Conservation (phyloP, 768 basidiomycete species). For the Lentinula lateritia region DNA sequence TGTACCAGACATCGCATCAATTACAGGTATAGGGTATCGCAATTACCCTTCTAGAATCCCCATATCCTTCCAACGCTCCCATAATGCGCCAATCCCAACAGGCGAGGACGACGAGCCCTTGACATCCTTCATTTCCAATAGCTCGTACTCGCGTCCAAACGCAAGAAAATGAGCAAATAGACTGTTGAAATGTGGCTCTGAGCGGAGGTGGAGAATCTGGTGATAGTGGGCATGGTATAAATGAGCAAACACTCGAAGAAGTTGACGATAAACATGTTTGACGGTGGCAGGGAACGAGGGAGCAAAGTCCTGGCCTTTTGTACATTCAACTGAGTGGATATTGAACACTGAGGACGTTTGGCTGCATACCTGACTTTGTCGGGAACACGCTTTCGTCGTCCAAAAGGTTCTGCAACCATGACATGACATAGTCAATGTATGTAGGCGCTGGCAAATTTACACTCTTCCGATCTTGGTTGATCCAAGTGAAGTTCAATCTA, state of each 20-base stretch:
- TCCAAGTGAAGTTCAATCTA: constrained; percentile 96
- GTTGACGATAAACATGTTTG: constrained; percentile 94
- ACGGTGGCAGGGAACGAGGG: constrained; percentile 83
- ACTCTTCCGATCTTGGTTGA: constrained; percentile 90
- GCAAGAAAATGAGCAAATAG: constrained; percentile 98
- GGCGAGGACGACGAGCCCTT: constrained; percentile 57
- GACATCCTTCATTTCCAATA: constrained; percentile 88
- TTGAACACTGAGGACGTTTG: background rate
- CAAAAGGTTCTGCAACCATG: constrained; percentile 93
- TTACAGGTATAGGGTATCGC: background rate
- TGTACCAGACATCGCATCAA: background rate
- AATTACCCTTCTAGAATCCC: constrained; percentile 57
- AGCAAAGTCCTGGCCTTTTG: constrained; percentile 84
- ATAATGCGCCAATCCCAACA: constrained; percentile 74
- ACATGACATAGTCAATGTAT: constrained; percentile 99
- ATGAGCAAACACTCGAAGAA: constrained; percentile 96
- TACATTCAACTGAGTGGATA: background rate
- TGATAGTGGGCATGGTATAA: constrained; percentile 95
- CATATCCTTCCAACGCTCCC: constrained; percentile 91
- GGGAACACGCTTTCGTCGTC: constrained; percentile 93
- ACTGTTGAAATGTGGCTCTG: constrained; percentile 94
- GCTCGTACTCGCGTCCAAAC: constrained; percentile 92
- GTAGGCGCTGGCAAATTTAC: constrained; percentile 92
- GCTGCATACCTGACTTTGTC: constrained; percentile 81
- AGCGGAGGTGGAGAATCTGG: constrained; percentile 88